phyloP scores from a whole-genome alignment of 2,329 filamentous ascomycete species.

The Aureobasidium sp. region DNA sequence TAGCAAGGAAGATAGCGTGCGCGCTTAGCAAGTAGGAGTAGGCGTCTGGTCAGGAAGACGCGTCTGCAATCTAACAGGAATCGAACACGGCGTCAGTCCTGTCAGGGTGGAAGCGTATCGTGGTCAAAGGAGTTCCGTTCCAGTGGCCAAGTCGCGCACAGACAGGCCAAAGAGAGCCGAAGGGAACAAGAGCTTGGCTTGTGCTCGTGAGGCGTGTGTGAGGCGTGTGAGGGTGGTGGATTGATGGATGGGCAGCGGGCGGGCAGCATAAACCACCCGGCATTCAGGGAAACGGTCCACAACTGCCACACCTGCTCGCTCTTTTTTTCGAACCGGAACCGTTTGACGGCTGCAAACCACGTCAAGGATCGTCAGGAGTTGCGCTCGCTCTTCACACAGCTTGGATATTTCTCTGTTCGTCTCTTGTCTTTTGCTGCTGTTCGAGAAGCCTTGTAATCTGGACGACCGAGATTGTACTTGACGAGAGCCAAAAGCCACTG shows the following conservation, averaged over 20 bases:
- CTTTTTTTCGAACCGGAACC: conserved; percentile 3
- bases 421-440: neutral
- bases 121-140: neutral
- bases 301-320: neutral
- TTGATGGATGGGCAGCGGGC: neutral
- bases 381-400: neutral
- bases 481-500: neutral
- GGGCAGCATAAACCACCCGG: neutral
- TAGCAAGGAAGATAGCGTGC: neutral
- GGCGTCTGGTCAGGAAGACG: neutral
- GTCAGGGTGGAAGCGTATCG: neutral
- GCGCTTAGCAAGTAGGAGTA: neutral
- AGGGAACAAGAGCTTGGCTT: neutral
- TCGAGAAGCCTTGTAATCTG: neutral
- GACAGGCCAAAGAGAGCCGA: neutral
- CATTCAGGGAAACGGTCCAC: conserved; percentile 10
- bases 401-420: neutral
- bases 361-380: conserved; percentile 7
- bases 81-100: conserved; percentile 5
- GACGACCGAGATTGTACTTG: neutral
- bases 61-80: conserved; percentile 8
- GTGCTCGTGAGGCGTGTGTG: neutral
- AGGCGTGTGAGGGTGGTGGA: neutral
- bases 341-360: conserved; percentile 6
- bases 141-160: conserved; percentile 3